Evolutionary conservation across 371 early-diverging fungal species (phyloP), one percentile per base, ranked within the genome.

Genomic region (Batrachochytrium dendrobatidis): DNA sequence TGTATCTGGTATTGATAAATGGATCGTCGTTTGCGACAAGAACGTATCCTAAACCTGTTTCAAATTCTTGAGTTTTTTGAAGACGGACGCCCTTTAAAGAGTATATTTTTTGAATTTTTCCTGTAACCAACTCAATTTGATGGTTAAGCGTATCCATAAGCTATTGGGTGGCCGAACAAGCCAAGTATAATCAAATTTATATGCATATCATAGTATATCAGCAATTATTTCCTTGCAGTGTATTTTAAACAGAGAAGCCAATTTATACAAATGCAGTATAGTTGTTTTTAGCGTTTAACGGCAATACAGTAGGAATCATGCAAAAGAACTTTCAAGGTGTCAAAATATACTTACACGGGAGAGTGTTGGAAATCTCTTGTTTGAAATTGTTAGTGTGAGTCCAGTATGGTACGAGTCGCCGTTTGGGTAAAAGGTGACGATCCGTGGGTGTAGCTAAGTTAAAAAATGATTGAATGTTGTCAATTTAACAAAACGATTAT

Each of bases 351-450:
- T 50, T 62, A 75, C 76, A 57, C 59, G 53, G 32, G 66, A 35
- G 2, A 76, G 34, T 4, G 64, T 61, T 5, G 62, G 69, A 56
- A 61, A 73, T 26, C 67, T 30, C 18, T 61, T 62, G 25, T 65
- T 55, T 24, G 61, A 61, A 22, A 77, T 53, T 0, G 71, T 64
- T 44, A 77, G 49, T n/a, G 56, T 64, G 49, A 62, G 65, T 8
- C 77, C 77, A 35, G 51, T 67, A 58, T 77, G 72, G 50, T 74
- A 71, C 3, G 66, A 34, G 50, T 76, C 77, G 0, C 77, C 77
- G 51, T 76, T 76, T 20, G 77, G 77, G 51, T 68, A 76, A 55
- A 73, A 70, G 3, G 65, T 70, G 22, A 66, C 63, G 1, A 69
- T 55, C 12, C 63, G 49, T 18, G 61, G 71, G 20, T 48, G 8